A percentile compares a stretch with the other conserved stretches of the same genome.
phyloP scores from a whole-genome alignment of 1,139 yeast species.

The Debaryomycetaceae sp. region DNA sequence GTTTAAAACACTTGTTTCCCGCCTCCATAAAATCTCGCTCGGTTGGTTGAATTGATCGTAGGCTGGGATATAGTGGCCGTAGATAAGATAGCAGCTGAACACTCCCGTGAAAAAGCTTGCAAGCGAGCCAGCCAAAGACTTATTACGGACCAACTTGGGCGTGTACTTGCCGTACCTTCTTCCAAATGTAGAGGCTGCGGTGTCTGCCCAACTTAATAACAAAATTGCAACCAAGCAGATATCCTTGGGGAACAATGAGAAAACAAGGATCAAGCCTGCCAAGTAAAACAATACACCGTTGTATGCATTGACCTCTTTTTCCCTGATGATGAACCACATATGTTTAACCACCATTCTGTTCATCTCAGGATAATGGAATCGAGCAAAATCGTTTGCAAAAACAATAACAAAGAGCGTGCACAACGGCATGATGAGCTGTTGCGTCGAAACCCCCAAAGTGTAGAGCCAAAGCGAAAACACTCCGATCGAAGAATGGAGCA shows the following conservation, averaged over 20 bases:
- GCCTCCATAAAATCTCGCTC: constrained; percentile 61
- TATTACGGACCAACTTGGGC: constrained; percentile 67
- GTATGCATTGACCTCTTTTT: constrained; percentile 61
- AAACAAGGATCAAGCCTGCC: constrained; percentile 71
- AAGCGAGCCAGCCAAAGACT: constrained; percentile 82
- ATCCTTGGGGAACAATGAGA: constrained; percentile 72
- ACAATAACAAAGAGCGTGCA: constrained; percentile 51
- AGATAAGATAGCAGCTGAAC: constrained; percentile 59
- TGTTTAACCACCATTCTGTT: constrained; percentile 61
- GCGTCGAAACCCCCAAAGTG: constrained; percentile 54
- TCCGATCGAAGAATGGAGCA: constrained; percentile 85
- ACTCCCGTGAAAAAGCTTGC: constrained; percentile 84
- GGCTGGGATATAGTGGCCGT: constrained; percentile 67
- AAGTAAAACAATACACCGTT: constrained; percentile 89
- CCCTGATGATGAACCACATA: constrained; percentile 82
- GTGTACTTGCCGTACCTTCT: constrained; percentile 80
- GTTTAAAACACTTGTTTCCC: constrained; percentile 54
- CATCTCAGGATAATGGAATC: constrained; percentile 59
- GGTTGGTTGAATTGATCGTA: constrained; percentile 49
- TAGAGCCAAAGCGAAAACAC: constrained; percentile 72
- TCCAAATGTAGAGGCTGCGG: constrained; percentile 94
- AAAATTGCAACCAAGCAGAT: constrained; percentile 71
- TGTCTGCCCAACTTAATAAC: constrained; percentile 92
- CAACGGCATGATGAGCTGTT: constrained; percentile 59
- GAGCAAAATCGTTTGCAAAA: constrained; percentile 61